Percentiles rank a stretch among this genome's conserved stretches.
Conservation (phyloP, 306 rosid species). For the Rosa rugosa region DNA sequence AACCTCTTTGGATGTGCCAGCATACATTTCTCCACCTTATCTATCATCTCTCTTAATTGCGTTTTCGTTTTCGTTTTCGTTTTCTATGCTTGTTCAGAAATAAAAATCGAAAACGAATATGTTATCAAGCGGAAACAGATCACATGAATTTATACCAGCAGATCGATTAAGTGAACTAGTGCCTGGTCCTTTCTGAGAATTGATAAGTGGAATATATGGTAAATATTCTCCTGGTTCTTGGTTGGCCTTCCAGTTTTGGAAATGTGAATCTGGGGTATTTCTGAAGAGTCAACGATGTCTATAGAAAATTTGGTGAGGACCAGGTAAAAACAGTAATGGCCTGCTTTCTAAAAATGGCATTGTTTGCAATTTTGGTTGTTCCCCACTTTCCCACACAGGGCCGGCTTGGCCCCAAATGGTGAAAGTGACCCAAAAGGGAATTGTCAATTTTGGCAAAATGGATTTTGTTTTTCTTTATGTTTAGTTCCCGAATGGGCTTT, state of each 20-base stretch:
- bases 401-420: not conserved
- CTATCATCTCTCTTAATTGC: not conserved
- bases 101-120: not conserved
- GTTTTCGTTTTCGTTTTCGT: not conserved
- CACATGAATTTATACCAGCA: not conserved
- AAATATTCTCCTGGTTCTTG: not conserved
- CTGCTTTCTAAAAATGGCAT: not conserved
- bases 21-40: not conserved
- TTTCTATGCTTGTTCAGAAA: not conserved
- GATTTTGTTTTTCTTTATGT: not conserved
- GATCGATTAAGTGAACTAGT: not conserved
- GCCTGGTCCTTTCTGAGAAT: no score
- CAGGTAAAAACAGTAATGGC: not conserved
- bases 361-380: not conserved
- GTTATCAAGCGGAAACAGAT: not conserved
- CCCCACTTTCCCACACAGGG: not conserved
- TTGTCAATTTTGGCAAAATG: not conserved
- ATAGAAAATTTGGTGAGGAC: not conserved
- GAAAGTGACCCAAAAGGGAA: not conserved
- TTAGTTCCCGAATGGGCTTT: not conserved
- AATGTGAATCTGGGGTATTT: not conserved
- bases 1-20: constrained; percentile 34
- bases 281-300: not conserved
- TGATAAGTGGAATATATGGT: no score
- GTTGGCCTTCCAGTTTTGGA: not conserved